phyloP scores from a whole-genome alignment of 192 early-diverging fungal genomes.

The Spinellus fusiger region DNA sequence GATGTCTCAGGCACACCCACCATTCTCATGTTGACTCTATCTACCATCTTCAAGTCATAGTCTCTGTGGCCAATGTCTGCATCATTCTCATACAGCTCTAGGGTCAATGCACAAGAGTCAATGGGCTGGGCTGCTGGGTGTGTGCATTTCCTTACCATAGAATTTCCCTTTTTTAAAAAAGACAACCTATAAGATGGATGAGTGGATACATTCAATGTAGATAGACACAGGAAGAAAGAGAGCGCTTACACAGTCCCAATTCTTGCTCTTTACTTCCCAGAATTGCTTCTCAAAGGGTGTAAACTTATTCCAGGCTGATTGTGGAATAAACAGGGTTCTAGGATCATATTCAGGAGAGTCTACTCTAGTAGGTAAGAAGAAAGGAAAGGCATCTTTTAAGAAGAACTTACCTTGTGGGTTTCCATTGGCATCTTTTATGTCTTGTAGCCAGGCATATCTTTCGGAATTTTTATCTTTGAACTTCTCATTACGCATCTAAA shows the following conservation, averaged over 20 bases:
- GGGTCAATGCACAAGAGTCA: neutral
- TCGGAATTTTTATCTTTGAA: constrained; percentile 84
- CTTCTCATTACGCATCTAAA: constrained; percentile 52
- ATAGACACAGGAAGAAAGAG: neutral
- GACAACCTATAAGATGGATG: constrained; percentile 43
- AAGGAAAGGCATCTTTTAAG: neutral
- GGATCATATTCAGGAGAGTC: constrained; percentile 85
- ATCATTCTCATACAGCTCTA: constrained; percentile 97
- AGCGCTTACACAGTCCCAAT: constrained; percentile 79
- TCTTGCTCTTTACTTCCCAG: constrained; percentile 94
- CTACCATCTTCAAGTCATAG: constrained; percentile 95
- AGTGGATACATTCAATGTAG: neutral
- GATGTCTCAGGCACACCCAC: constrained; percentile 92
- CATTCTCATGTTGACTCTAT: constrained; percentile 99
- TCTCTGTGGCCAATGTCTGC: constrained; percentile 93
- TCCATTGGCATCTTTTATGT: constrained; percentile 74
- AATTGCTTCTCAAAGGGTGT: constrained; percentile 97
- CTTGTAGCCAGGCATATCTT: constrained; percentile 81
- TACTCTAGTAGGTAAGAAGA: neutral
- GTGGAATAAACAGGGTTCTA: constrained; percentile 82
- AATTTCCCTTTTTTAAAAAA: constrained; percentile 99
- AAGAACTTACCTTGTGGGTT: constrained; percentile 45
- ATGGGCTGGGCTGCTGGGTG: neutral
- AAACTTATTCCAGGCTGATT: constrained; percentile 73
- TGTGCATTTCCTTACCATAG: constrained; percentile 43